Base-by-base conservation (phyloP, 2,329 filamentous ascomycete genomes). In the Diaporthe citriasiana region DNA sequence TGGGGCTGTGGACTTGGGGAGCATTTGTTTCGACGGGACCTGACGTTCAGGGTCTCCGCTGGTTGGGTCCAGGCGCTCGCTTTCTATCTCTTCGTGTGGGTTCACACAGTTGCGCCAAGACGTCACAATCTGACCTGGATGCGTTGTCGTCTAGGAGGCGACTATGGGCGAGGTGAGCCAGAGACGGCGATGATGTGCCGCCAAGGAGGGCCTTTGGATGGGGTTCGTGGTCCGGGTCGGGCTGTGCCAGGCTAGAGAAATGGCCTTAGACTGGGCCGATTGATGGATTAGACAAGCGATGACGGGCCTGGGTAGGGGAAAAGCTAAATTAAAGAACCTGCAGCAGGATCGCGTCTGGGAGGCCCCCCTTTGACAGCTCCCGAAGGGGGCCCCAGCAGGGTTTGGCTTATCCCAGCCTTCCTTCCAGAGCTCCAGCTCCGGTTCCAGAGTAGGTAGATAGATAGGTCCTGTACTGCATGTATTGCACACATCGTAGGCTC, bases 251-350 rank as follows among this genome's bases (percentile, higher is more conserved):
- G 45, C 60, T 38, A 22, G 33, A 38, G 33, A 19, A 53, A 35
- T 35, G 63, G 45, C 33, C 47, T 19, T 22, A 27, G 45, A 30
- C 33, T 68, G 63, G 63, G 33, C 63, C 25, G 63, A 40, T 53
- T 53, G 63, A 68, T 68, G 63, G 63, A 68, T 68, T 53, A 68
- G 63, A 68, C 47, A 68, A 68, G 63, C 30, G 47, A 68, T 53
- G 63, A 40, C 47, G 33, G 63, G 45, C 63, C 63, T 68, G 63
- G 45, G 45, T 45, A 22, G 33, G 42, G 30, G 12, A 17, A 51
- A 13, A 13, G 63, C 45, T 66, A 66, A 51, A 51, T 40, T 51
- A 66, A 27, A 66, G 63, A 66, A 51, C 45, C 15, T 51, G 63
- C 63, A 66, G 63, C 63, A 51, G 63, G n/a, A 35, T 19, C 47